Conservation (phyloP, 2,329 filamentous ascomycete species). For the Neocucurbitaria cava region DNA sequence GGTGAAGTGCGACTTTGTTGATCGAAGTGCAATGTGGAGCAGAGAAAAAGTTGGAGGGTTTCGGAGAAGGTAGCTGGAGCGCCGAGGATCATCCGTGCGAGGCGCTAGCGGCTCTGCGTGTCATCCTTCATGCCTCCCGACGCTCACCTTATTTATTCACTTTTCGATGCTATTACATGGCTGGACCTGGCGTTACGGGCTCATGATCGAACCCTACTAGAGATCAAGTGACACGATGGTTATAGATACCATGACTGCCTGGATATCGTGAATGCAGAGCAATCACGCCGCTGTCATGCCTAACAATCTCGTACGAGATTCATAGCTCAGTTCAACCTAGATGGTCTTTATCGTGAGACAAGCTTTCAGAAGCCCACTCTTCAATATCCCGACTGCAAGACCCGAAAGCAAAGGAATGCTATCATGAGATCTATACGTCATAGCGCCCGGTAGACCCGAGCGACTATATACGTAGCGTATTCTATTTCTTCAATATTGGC, state of each 20-base stretch:
- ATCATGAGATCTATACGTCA: background rate
- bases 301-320: too few species aligned
- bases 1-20: background rate
- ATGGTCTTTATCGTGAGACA: too few species aligned
- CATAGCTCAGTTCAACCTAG: too few species aligned
- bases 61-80: background rate
- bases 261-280: background rate
- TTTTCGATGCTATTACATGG: background rate
- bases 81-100: conserved; percentile 5
- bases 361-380: background rate
- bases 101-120: background rate
- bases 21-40: background rate
- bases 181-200: background rate
- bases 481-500: too few species aligned
- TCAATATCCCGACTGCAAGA: background rate
- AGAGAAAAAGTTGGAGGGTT: conserved; percentile 1
- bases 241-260: background rate
- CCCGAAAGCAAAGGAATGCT: background rate
- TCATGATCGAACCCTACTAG: background rate
- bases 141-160: background rate
- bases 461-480: background rate
- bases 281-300: too few species aligned
- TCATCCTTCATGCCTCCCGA: background rate
- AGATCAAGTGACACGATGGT: background rate
- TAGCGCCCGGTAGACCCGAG: background rate